A percentile compares a stretch with the other conserved stretches of the same genome.
Evolutionary conservation across 768 basidiomycete genomes (phyloP).

Genomic region (Suillus placidus): DNA sequence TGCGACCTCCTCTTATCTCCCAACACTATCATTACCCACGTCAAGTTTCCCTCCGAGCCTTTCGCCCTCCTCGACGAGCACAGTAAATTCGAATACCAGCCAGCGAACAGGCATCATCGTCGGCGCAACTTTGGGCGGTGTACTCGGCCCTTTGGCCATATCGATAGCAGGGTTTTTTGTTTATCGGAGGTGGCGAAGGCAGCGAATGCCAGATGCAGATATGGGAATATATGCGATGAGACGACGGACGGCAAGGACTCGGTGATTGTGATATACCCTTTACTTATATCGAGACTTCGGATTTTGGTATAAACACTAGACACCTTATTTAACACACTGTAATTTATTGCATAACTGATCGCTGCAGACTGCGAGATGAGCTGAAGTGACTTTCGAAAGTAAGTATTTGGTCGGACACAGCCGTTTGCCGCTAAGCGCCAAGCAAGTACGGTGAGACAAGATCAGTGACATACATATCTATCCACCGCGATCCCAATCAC

Average conservation of each 20-base stretch:
- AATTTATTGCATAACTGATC: not conserved
- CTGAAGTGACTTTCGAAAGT: not conserved
- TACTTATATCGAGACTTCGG: slow-evolving; percentile 1
- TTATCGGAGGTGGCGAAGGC: slow-evolving; percentile 14
- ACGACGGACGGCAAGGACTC: not conserved
- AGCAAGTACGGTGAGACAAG: not conserved
- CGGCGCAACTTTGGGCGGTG: slow-evolving; percentile 17
- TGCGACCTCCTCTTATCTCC: slow-evolving; percentile 31
- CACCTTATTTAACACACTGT: not conserved
- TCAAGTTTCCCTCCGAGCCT: slow-evolving; percentile 26
- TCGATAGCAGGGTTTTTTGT: slow-evolving; percentile 12
- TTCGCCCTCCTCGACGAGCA: slow-evolving; percentile 14
- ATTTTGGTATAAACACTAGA: not conserved
- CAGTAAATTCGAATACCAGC: slow-evolving; percentile 5
- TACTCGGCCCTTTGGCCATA: slow-evolving; percentile 18
- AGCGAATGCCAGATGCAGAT: not conserved
- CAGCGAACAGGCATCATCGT: slow-evolving; percentile 19
- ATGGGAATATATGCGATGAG: not conserved
- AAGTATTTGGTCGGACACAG: slow-evolving; percentile 1
- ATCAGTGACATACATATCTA: slow-evolving; percentile 8
- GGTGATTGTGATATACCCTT: slow-evolving; percentile 6
- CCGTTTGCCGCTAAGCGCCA: not conserved
- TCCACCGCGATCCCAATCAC: slow-evolving; percentile 4
- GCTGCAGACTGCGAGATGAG: not conserved
- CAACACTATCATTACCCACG: slow-evolving; percentile 24